A percentile compares a stretch with the other conserved stretches of the same genome.
phyloP scores from a whole-genome alignment of 2,329 filamentous ascomycete species.

The Fonsecaea multimorphosa region DNA sequence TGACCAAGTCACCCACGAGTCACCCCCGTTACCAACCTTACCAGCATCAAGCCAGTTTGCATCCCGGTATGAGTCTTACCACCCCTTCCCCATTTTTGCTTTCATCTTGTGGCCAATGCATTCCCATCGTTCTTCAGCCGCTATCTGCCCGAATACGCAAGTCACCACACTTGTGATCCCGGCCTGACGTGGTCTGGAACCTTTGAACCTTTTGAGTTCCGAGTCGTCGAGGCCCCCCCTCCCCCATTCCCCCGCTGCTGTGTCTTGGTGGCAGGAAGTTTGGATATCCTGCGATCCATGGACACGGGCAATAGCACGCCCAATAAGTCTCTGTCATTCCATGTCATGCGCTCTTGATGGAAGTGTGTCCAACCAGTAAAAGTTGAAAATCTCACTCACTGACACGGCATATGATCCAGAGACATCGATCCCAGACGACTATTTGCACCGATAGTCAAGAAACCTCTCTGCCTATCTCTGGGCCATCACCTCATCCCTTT shows the following conservation, averaged over 20 bases:
- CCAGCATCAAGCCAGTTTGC: neutral
- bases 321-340: neutral
- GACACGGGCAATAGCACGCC: neutral
- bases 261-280: neutral
- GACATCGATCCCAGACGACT: neutral
- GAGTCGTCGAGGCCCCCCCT: neutral
- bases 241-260: neutral
- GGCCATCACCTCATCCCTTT: neutral
- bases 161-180: neutral
- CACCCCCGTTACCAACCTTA: no score
- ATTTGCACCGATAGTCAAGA: neutral
- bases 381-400: neutral
- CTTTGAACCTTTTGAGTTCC: conserved; percentile 2
- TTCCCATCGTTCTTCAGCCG: neutral
- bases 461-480: conserved; percentile 1
- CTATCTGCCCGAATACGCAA: neutral
- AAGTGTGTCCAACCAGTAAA: neutral
- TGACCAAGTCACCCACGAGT: neutral
- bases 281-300: neutral
- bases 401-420: conserved; percentile 1
- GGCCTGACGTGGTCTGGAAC: neutral
- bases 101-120: conserved; percentile 1
- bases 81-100: conserved; percentile 1
- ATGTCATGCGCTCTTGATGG: neutral
- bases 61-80: conserved; percentile 3